Evolutionary conservation across 176 grass and related monocot genomes (phyloP).

Genomic region (Triticum monococcum): DNA sequence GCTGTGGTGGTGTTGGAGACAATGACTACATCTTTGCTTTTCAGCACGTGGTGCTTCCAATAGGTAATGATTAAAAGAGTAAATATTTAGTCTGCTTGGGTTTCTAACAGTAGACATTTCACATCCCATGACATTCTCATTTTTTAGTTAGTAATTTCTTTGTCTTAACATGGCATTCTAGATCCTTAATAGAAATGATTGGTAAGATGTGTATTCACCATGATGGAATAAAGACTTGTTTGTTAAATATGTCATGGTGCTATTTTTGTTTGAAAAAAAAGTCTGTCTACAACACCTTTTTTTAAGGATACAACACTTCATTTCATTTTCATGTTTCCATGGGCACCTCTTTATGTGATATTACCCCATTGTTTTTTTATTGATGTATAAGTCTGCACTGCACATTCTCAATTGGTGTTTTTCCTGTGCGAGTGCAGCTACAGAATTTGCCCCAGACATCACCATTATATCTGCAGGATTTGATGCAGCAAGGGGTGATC

Average conservation of each 20-base stretch:
- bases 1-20: slow-evolving; percentile 83
- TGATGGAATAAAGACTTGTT: background rate
- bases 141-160: background rate
- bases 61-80: slow-evolving; percentile 53
- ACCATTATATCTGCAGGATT: slow-evolving; percentile 97
- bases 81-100: slow-evolving; percentile 3
- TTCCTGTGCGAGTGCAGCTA: slow-evolving; percentile 60
- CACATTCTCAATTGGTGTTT: slow-evolving; percentile 15
- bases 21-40: slow-evolving; percentile 96
- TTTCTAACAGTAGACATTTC: slow-evolving; percentile 6
- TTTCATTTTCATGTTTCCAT: background rate
- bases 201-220: background rate
- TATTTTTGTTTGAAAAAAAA: background rate
- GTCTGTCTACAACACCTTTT: background rate
- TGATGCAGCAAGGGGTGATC: slow-evolving; percentile 96
- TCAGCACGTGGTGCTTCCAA: slow-evolving; percentile 80
- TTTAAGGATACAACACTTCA: background rate
- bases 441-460: slow-evolving; percentile 81
- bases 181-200: slow-evolving; percentile 25
- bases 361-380: background rate
- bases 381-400: background rate
- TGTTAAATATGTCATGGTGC: background rate
- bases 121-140: background rate
- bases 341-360: slow-evolving; percentile 10
- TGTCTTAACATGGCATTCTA: slow-evolving; percentile 16